Evolutionary conservation across 441 rosid genomes (phyloP).

Genomic region (Erodium moschatum): DNA sequence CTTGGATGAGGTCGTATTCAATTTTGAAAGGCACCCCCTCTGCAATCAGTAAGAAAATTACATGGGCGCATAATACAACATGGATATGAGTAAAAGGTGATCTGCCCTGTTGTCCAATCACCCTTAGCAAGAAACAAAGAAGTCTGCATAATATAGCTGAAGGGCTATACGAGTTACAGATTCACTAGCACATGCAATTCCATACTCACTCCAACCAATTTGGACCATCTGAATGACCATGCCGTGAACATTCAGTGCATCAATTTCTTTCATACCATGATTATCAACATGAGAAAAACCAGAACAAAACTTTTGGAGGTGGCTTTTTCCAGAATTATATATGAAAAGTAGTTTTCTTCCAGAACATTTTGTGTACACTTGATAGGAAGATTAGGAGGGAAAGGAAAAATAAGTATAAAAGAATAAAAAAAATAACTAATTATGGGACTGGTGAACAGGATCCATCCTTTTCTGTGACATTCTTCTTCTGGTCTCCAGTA

Average conservation of each 20-base stretch:
- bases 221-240: not conserved
- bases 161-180: no score
- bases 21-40: slow-evolving; percentile 48
- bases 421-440: not conserved
- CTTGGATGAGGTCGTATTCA: slow-evolving; percentile 36
- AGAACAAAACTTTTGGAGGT: not conserved
- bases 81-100: no score
- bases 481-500: not conserved
- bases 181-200: no score
- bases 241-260: not conserved
- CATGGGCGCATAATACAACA: slow-evolving; percentile 11
- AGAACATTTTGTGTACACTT: not conserved
- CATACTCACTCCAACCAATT: not conserved
- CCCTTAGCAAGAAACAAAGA: not conserved
- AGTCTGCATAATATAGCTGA: no score
- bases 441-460: slow-evolving; percentile 1
- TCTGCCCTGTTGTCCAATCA: not conserved
- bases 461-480: slow-evolving; percentile 1
- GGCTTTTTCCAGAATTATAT: not conserved
- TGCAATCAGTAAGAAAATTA: slow-evolving; percentile 34
- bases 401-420: not conserved
- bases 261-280: not conserved
- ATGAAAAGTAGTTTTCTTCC: not conserved
- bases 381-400: not conserved
- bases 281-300: not conserved